Evolutionary conservation across 73 alveolate species (phyloP).

Genomic region (Paraurostyla sp.): DNA sequence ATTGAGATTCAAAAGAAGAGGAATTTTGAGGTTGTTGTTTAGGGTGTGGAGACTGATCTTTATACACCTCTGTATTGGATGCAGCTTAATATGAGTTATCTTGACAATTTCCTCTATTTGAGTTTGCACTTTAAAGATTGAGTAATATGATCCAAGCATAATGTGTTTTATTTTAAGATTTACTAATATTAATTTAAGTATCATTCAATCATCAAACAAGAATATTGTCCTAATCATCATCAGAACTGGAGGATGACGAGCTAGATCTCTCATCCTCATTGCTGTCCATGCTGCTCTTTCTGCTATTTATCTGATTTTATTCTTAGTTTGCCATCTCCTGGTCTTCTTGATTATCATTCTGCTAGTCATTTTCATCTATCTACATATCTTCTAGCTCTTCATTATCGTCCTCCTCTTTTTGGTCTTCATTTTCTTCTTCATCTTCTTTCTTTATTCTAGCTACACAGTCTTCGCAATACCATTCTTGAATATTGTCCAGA

Average conservation of each 20-base stretch:
- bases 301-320: not conserved
- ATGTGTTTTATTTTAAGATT: too few species aligned
- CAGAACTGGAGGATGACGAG: not conserved
- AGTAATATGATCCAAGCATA: not conserved
- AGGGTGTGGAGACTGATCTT: conserved; percentile 54
- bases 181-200: not conserved
- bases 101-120: conserved; percentile 65
- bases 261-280: not conserved
- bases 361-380: not conserved
- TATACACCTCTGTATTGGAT: conserved; percentile 63
- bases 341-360: conserved; percentile 1
- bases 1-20: not conserved
- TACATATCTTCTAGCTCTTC: not conserved
- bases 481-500: conserved; percentile 57
- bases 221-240: too few species aligned
- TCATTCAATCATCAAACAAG: not conserved
- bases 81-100: conserved; percentile 45
- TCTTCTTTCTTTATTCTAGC: conserved; percentile 46
- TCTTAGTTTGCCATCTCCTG: not conserved
- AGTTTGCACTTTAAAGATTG: conserved; percentile 22
- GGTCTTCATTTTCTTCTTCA: conserved; percentile 46
- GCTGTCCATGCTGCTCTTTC: not conserved
- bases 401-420: not conserved
- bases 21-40: conserved; percentile 37
- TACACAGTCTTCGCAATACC: conserved; percentile 69